Conservation (phyloP, 2,329 filamentous ascomycete genomes). For the Bipolaris cookei region DNA sequence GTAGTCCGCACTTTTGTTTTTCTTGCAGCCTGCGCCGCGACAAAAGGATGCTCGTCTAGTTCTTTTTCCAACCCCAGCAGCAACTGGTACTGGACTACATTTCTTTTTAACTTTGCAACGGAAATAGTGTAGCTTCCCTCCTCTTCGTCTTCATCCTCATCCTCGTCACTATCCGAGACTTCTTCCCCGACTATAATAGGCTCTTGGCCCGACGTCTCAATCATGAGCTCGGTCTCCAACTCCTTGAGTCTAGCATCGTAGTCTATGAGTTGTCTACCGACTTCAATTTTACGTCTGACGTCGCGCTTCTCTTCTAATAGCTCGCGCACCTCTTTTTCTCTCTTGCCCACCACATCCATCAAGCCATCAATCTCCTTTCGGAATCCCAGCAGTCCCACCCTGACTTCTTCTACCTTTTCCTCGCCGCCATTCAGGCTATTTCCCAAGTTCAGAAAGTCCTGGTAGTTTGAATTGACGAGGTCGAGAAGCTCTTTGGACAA, state of each 20-base stretch:
- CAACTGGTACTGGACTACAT: slow-evolving; percentile 64
- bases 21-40: slow-evolving; percentile 63
- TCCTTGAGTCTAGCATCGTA: slow-evolving; percentile 67
- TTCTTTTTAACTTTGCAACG: slow-evolving; percentile 58
- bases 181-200: slow-evolving; percentile 19
- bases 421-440: slow-evolving; percentile 84
- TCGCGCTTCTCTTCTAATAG: slow-evolving; percentile 75
- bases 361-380: slow-evolving; percentile 80
- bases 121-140: slow-evolving; percentile 35
- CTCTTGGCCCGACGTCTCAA: slow-evolving; percentile 49
- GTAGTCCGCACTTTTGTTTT: slow-evolving; percentile 66
- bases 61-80: slow-evolving; percentile 59
- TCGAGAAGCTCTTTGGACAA: slow-evolving; percentile 89
- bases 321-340: slow-evolving; percentile 66
- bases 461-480: slow-evolving; percentile 94
- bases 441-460: slow-evolving; percentile 85
- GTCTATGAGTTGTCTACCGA: slow-evolving; percentile 69
- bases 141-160: slow-evolving; percentile 46
- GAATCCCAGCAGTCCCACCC: slow-evolving; percentile 86
- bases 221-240: slow-evolving; percentile 68
- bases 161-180: slow-evolving; percentile 29
- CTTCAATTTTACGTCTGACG: slow-evolving; percentile 68
- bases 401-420: slow-evolving; percentile 87
- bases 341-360: slow-evolving; percentile 67
- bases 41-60: slow-evolving; percentile 68